Evolutionary conservation across 106 monocot genomes (phyloP).

Genomic region (Dendrobium nobile): DNA sequence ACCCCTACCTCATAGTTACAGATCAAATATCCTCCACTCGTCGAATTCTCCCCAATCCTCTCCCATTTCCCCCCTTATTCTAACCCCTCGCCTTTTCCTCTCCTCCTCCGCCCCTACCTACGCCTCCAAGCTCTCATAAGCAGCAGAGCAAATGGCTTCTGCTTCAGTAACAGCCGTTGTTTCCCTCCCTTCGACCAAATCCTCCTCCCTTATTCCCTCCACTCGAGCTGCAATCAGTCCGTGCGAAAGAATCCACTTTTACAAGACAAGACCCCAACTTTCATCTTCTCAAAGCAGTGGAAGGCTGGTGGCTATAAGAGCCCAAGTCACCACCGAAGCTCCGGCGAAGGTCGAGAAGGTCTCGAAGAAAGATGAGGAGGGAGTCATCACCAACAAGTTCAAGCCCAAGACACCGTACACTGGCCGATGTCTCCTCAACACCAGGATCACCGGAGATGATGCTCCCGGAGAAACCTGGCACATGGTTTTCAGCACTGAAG

Average conservation of each 20-base stretch:
- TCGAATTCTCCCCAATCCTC: neutral
- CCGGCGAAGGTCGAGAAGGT: conserved; percentile 55
- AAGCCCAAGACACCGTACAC: conserved; percentile 76
- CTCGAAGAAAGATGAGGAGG: conserved; percentile 87
- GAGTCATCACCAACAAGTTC: conserved; percentile 74
- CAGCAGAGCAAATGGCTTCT: conserved; percentile 26
- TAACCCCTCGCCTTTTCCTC: neutral
- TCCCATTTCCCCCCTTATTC: conserved; percentile 8
- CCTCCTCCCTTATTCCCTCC: conserved; percentile 27
- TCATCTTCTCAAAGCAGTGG: neutral
- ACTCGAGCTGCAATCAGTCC: conserved; percentile 30
- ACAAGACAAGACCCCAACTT: conserved; percentile 20
- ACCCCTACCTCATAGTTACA: neutral
- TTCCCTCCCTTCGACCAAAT: conserved; percentile 39
- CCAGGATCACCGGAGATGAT: conserved; percentile 95
- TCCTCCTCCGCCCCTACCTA: neutral
- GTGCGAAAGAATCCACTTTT: conserved; percentile 25
- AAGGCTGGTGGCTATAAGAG: conserved; percentile 20
- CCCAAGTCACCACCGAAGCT: conserved; percentile 66
- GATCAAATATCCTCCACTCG: neutral
- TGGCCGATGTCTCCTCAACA: conserved; percentile 86
- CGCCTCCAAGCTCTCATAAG: neutral
- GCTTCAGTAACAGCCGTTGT: conserved; percentile 51
- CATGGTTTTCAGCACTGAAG: conserved; percentile 99
- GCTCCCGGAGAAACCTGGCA: conserved; percentile 99